Evolutionary conservation across 345 rosid genomes (phyloP).

Genomic region (Geranium rotundifolium): DNA sequence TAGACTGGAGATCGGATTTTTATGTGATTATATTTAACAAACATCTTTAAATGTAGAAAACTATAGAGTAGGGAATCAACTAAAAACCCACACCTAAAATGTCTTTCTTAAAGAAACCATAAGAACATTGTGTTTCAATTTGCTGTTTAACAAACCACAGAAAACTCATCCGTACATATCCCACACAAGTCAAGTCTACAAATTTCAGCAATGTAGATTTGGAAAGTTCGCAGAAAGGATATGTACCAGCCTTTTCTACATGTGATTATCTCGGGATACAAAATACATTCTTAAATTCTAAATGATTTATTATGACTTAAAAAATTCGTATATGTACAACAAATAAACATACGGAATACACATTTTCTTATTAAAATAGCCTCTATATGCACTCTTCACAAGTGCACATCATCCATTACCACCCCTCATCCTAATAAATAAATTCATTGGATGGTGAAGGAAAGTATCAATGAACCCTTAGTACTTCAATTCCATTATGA

Average conservation of each 20-base stretch:
- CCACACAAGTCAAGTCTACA: neutral
- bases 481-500: neutral
- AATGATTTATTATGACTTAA: neutral
- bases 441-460: no score
- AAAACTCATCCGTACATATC: neutral
- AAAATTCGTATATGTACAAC: neutral
- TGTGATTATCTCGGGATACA: slow-evolving; percentile 2
- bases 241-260: slow-evolving; percentile 3
- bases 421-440: neutral
- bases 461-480: neutral
- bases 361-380: no score
- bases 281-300: neutral
- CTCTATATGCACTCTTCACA: no score
- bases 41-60: neutral
- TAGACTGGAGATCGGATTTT: neutral
- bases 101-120: neutral
- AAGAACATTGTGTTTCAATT: neutral
- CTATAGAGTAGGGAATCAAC: neutral
- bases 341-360: no score
- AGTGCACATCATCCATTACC: neutral
- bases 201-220: neutral
- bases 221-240: neutral
- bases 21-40: neutral
- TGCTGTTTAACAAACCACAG: no score
- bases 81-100: no score